Conservation (phyloP, 345 rosid species). For the Anastatica hierochuntica region DNA sequence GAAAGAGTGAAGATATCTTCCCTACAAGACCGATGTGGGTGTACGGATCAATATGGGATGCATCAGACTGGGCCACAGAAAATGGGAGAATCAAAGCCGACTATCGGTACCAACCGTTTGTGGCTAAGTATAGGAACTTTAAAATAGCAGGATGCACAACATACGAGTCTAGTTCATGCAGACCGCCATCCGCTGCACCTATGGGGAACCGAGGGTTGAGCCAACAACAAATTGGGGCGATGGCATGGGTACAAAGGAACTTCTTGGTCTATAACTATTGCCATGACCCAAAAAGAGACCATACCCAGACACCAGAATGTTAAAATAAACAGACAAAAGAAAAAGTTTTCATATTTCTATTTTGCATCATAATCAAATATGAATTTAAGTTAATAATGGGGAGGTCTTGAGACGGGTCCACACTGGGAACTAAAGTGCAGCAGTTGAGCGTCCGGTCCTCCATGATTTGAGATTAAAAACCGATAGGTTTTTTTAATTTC, state of each 20-base stretch:
- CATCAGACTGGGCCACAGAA: slow-evolving; percentile 94
- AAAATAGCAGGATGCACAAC: slow-evolving; percentile 50
- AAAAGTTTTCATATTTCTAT: neutral
- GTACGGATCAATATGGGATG: slow-evolving; percentile 92
- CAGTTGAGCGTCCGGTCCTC: slow-evolving; percentile 29
- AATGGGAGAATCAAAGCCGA: slow-evolving; percentile 72
- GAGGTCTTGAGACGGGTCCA: slow-evolving; percentile 31
- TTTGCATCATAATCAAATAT: slow-evolving; percentile 1
- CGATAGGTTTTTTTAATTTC: neutral
- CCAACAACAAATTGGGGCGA: slow-evolving; percentile 45
- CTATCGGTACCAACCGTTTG: slow-evolving; percentile 69
- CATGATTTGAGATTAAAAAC: slow-evolving; percentile 24
- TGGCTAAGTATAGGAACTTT: slow-evolving; percentile 55
- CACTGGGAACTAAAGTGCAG: slow-evolving; percentile 12
- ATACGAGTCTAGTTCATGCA: slow-evolving; percentile 32
- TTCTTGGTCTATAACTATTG: slow-evolving; percentile 76
- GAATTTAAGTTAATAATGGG: slow-evolving; percentile 14
- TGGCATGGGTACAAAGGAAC: slow-evolving; percentile 71
- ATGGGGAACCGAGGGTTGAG: slow-evolving; percentile 35
- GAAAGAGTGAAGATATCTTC: slow-evolving; percentile 54
- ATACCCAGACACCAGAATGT: slow-evolving; percentile 72
- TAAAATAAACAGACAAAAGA: slow-evolving; percentile 20
- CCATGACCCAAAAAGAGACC: slow-evolving; percentile 69
- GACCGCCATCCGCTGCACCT: slow-evolving; percentile 40
- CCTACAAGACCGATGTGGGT: slow-evolving; percentile 74